Evolutionary conservation across 257 asterid species (phyloP).

Genomic region (Fraxinus cuspidata): DNA sequence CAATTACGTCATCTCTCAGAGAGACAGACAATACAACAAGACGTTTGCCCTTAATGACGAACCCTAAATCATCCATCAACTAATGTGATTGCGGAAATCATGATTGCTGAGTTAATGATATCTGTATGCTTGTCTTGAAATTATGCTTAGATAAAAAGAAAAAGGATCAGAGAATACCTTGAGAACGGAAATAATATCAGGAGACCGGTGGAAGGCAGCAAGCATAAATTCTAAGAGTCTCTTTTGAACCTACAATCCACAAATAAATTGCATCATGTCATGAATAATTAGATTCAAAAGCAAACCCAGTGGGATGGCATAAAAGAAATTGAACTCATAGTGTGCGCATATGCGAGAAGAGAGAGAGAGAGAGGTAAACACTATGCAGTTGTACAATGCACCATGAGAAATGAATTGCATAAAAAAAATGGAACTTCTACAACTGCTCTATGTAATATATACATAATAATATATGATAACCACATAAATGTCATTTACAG

Average conservation of each 20-base stretch:
- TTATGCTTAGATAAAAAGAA: neutral
- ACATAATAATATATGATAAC: neutral
- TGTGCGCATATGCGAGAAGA: neutral
- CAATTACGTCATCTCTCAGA: neutral
- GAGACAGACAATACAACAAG: neutral
- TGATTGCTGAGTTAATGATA: conserved; percentile 1
- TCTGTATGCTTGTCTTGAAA: neutral
- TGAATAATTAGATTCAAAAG: conserved; percentile 21
- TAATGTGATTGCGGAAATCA: neutral
- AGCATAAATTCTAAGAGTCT: conserved; percentile 88
- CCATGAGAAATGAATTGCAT: neutral
- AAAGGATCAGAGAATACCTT: conserved; percentile 53
- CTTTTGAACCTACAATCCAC: conserved; percentile 66
- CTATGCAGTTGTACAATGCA: neutral
- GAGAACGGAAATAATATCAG: conserved; percentile 78
- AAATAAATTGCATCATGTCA: conserved; percentile 23
- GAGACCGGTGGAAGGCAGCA: conserved; percentile 76
- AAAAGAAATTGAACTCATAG: neutral
- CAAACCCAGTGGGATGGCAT: conserved; percentile 14
- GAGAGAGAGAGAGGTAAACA: neutral
- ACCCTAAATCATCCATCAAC: neutral
- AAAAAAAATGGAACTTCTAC: neutral
- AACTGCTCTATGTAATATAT: neutral
- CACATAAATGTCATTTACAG: neutral
- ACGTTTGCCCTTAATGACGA: neutral